Evolutionary conservation across 176 grass and related monocot species (phyloP).

Genomic region (Oryza australiensis): DNA sequence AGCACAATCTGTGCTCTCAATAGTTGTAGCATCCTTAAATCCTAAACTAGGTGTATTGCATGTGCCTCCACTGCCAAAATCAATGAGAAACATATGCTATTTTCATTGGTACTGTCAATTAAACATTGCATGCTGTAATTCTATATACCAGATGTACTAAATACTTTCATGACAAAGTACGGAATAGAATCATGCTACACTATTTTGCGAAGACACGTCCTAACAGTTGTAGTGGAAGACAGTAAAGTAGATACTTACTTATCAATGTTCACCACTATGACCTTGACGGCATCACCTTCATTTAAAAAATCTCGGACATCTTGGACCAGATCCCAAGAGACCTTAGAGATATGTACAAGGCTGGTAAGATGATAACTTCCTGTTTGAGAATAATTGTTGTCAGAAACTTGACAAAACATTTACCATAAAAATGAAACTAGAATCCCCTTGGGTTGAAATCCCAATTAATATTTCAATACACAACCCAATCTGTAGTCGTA

Average conservation of each 20-base stretch:
- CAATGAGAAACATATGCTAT: background rate
- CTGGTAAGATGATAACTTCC: constrained; percentile 81
- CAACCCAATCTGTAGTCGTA: no score
- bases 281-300: constrained; percentile 73
- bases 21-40: no score
- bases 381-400: constrained; percentile 33
- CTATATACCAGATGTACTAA: background rate
- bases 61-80: background rate
- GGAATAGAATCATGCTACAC: background rate
- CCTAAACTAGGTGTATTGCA: no score
- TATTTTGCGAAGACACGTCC: background rate
- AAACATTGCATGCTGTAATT: background rate
- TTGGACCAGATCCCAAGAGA: constrained; percentile 96
- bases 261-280: constrained; percentile 73
- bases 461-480: no score
- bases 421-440: background rate
- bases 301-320: constrained; percentile 82
- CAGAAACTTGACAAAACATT: constrained; percentile 22
- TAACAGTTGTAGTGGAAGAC: background rate
- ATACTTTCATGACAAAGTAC: background rate
- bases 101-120: background rate
- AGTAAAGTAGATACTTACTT: constrained; percentile 44
- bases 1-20: no score
- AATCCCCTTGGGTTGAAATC: no score
- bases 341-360: constrained; percentile 90